Conservation (phyloP, 1,139 yeast species). For the Sugiyamaella sp. region DNA sequence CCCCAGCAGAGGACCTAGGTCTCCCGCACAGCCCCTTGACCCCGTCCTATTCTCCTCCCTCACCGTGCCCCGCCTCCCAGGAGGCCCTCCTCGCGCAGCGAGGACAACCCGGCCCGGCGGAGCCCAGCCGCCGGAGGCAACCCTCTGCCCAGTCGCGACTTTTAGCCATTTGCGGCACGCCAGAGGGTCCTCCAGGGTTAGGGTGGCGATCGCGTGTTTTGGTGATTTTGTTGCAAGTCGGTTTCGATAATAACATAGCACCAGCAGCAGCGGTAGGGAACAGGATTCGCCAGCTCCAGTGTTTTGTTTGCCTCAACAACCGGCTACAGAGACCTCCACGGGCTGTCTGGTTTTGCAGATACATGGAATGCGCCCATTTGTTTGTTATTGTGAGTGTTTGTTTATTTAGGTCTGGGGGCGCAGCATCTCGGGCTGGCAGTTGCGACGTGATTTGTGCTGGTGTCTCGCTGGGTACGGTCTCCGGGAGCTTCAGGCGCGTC, state of each 20-base stretch:
- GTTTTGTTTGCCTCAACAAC: slow-evolving; percentile 1
- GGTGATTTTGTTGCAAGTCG: neutral
- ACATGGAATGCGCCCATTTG: slow-evolving; percentile 1
- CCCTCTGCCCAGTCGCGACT: slow-evolving; percentile 1
- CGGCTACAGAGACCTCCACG: neutral
- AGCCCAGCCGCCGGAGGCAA: neutral
- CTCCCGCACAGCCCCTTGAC: too few species aligned
- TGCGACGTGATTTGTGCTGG: too few species aligned
- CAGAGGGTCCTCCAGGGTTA: slow-evolving; percentile 2
- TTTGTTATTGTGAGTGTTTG: neutral
- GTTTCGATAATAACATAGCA: neutral
- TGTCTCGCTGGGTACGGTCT: too few species aligned
- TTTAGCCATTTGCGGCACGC: slow-evolving; percentile 16
- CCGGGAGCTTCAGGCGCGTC: too few species aligned
- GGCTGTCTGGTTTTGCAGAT: neutral
- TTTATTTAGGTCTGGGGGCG: neutral
- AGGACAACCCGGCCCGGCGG: neutral
- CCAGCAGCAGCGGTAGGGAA: slow-evolving; percentile 3
- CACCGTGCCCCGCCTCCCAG: too few species aligned
- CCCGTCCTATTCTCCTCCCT: too few species aligned
- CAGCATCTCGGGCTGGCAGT: too few species aligned
- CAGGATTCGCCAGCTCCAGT: neutral
- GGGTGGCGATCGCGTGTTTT: slow-evolving; percentile 15
- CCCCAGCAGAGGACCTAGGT: too few species aligned
- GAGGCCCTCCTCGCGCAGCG: neutral